Evolutionary conservation across 495 filamentous ascomycete species (phyloP).

Genomic region (Penicillium tannophilum): DNA sequence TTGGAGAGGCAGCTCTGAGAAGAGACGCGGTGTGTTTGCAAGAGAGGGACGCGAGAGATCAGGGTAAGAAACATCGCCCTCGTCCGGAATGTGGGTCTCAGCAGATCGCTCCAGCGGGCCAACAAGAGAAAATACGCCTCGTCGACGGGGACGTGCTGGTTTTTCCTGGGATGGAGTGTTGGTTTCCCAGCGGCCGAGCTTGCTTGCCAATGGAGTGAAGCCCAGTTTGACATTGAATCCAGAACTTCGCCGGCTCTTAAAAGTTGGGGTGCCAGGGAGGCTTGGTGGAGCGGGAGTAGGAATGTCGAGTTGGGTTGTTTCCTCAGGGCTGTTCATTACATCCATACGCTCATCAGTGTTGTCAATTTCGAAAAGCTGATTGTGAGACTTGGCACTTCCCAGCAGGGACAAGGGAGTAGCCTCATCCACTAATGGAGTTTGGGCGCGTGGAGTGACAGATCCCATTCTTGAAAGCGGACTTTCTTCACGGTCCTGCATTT

Average conservation of each 20-base stretch:
- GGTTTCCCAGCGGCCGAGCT: slow-evolving; percentile 62
- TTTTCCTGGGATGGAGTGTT: slow-evolving; percentile 49
- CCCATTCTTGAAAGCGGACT: slow-evolving; percentile 12
- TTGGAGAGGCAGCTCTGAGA: slow-evolving; percentile 24
- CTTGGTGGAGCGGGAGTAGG: slow-evolving; percentile 27
- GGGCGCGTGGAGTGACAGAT: slow-evolving; percentile 18
- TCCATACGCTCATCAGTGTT: slow-evolving; percentile 12
- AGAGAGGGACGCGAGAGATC: slow-evolving; percentile 24
- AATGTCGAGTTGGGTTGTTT: slow-evolving; percentile 21
- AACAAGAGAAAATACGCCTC: slow-evolving; percentile 51
- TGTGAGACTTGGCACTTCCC: slow-evolving; percentile 17
- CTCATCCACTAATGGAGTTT: slow-evolving; percentile 18
- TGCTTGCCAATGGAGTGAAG: slow-evolving; percentile 63
- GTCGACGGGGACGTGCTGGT: slow-evolving; percentile 34
- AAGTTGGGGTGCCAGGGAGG: slow-evolving; percentile 23
- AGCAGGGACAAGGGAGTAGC: slow-evolving; percentile 22
- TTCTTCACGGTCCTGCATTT: slow-evolving; percentile 21
- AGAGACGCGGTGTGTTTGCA: slow-evolving; percentile 20
- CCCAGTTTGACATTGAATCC: slow-evolving; percentile 40
- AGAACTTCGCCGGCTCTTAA: slow-evolving; percentile 25
- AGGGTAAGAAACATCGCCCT: slow-evolving; percentile 29
- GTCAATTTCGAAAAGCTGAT: slow-evolving; percentile 14
- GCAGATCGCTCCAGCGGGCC: slow-evolving; percentile 26
- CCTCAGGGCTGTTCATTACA: slow-evolving; percentile 14
- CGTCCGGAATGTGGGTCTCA: slow-evolving; percentile 12